Evolutionary conservation across 768 basidiomycete species (phyloP).

Genomic region (Dioszegia aurantiaca): DNA sequence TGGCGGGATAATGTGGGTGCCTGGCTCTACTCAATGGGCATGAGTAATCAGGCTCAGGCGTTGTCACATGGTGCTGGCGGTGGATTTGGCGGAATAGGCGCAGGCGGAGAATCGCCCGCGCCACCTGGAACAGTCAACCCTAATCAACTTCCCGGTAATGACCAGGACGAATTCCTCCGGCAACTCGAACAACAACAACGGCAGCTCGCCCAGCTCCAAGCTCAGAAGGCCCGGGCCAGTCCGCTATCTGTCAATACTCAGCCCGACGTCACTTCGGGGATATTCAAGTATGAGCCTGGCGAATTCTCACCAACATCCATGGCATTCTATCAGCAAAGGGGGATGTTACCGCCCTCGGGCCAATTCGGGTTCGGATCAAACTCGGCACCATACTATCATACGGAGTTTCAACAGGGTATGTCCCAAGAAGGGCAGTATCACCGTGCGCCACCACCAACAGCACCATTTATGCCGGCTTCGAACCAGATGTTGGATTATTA

Average conservation of each 20-base stretch:
- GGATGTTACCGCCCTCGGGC: conserved; percentile 15
- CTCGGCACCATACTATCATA: conserved; percentile 34
- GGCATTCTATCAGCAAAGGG: conserved; percentile 42
- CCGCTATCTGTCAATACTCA: conserved; percentile 15
- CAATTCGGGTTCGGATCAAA: conserved; percentile 3
- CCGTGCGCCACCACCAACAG: too few species aligned
- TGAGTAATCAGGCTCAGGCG: conserved; percentile 11
- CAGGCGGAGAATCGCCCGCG: conserved; percentile 1
- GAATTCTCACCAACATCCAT: conserved; percentile 44
- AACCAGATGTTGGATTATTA: too few species aligned
- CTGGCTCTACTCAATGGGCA: conserved; percentile 21
- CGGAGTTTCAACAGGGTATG: conserved; percentile 25
- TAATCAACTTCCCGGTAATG: conserved; percentile 32
- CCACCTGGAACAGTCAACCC: conserved; percentile 32
- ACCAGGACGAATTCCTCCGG: conserved; percentile 19
- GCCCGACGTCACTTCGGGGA: conserved; percentile 8
- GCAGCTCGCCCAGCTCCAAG: conserved; percentile 37
- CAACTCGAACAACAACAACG: conserved; percentile 24
- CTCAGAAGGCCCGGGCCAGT: conserved; percentile 13
- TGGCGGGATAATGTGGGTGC: conserved; percentile 34
- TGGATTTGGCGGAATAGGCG: not conserved
- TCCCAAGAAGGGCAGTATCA: too few species aligned
- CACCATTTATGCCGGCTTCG: too few species aligned
- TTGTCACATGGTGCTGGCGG: too few species aligned
- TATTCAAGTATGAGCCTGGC: conserved; percentile 35